phyloP scores from a whole-genome alignment of 345 rosid species.

The Syzygium grande region DNA sequence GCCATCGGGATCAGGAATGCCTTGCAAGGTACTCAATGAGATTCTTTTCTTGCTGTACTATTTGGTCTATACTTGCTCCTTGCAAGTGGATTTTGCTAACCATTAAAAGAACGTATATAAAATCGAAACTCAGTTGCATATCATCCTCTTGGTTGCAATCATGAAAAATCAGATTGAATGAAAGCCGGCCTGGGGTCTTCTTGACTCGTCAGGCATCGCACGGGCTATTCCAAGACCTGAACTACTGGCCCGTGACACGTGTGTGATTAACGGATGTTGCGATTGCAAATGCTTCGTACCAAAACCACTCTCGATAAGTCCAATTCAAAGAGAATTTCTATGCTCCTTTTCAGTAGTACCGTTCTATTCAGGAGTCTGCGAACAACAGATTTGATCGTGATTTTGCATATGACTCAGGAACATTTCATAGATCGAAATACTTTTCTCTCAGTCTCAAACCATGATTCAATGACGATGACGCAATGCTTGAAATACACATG shows the following conservation, averaged over 20 bases:
- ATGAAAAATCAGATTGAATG: neutral
- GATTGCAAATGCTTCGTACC: neutral
- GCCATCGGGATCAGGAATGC: constrained; percentile 12
- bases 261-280: neutral
- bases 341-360: neutral
- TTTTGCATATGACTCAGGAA: neutral
- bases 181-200: too few relatives aligned
- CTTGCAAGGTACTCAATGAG: neutral
- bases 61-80: neutral
- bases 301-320: neutral
- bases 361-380: neutral
- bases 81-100: neutral
- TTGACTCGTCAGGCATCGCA: too few relatives aligned
- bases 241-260: too few relatives aligned
- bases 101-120: neutral
- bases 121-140: neutral
- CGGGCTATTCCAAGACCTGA: too few relatives aligned
- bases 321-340: neutral
- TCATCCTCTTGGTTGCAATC: neutral
- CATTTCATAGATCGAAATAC: neutral
- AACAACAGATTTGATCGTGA: neutral
- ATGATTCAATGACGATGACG: neutral
- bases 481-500: neutral
- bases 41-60: neutral
- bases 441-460: neutral